These are phyloP conservation scores for Aethionema arabicum DNA, from an alignment of 345 rosid genomes.

Conservation along the genomic window DNA sequence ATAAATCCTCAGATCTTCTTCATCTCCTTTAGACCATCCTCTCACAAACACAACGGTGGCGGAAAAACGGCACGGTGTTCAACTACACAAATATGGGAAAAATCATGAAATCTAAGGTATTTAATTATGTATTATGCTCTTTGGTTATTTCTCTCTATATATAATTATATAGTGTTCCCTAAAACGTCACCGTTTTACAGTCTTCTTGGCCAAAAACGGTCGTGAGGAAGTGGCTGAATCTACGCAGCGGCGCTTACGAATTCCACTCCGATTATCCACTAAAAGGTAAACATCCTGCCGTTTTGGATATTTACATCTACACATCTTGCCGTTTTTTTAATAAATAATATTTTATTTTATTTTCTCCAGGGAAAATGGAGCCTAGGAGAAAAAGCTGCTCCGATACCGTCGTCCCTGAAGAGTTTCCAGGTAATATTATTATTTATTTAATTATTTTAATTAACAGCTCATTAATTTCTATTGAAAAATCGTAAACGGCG, in stretches of 20 bases:
- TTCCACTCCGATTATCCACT: constrained; percentile 66
- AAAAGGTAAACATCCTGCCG: constrained; percentile 42
- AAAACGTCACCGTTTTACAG: constrained; percentile 38
- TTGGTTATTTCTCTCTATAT: background rate
- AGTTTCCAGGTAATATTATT: constrained; percentile 54
- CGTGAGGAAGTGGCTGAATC: constrained; percentile 81
- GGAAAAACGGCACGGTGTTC: constrained; percentile 35
- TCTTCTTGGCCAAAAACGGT: constrained; percentile 73
- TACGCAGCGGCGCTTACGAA: constrained; percentile 62
- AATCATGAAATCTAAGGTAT: constrained; percentile 60
- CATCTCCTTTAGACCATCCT: constrained; percentile 26
- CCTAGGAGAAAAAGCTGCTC: constrained; percentile 72
- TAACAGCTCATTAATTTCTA: background rate
- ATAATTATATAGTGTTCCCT: background rate
- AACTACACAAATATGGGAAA: constrained; percentile 43
- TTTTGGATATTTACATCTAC: background rate
- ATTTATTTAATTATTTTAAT: background rate
- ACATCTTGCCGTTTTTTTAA: background rate
- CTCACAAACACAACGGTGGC: constrained; percentile 36
- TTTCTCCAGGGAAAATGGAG: constrained; percentile 38
- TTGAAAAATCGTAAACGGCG: constrained; percentile 19
- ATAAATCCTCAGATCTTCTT: constrained; percentile 37
- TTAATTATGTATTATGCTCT: background rate
- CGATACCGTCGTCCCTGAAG: constrained; percentile 58
- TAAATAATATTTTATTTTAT: background rate